Conservation (phyloP, 305 asterid species). For the Fraxinus sp. region DNA sequence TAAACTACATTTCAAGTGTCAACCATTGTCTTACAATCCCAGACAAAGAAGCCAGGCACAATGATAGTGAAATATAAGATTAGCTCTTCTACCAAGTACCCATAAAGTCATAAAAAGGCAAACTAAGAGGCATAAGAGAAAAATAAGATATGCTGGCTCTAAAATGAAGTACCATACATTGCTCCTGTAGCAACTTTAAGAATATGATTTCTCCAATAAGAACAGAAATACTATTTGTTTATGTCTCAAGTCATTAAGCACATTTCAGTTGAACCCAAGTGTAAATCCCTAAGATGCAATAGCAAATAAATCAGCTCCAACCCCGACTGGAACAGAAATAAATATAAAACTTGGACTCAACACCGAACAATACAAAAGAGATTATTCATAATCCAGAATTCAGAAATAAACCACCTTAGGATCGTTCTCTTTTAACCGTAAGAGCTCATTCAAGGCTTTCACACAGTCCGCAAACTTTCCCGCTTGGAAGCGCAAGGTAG, state of each 20-base stretch:
- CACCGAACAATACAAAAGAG: neutral
- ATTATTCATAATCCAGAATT: neutral
- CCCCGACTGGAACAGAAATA: neutral
- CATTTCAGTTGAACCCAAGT: neutral
- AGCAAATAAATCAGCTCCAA: neutral
- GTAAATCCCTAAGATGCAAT: neutral
- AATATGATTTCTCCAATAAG: neutral
- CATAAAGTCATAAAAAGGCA: neutral
- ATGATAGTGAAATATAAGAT: neutral
- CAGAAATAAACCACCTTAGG: constrained; percentile 55
- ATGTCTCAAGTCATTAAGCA: neutral
- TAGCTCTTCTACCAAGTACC: neutral
- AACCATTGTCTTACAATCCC: neutral
- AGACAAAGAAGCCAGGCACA: neutral
- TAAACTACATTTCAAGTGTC: neutral
- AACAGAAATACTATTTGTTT: neutral
- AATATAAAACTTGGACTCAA: neutral
- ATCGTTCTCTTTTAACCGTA: constrained; percentile 64
- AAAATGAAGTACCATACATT: neutral
- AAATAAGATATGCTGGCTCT: neutral
- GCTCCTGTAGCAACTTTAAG: neutral
- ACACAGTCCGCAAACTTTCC: constrained; percentile 66
- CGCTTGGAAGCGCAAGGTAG: constrained; percentile 70
- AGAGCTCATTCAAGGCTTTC: constrained; percentile 60
- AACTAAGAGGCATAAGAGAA: neutral